Evolutionary conservation across 1,284 basidiomycete species (phyloP).

Genomic region (Polyporus tsugae): DNA sequence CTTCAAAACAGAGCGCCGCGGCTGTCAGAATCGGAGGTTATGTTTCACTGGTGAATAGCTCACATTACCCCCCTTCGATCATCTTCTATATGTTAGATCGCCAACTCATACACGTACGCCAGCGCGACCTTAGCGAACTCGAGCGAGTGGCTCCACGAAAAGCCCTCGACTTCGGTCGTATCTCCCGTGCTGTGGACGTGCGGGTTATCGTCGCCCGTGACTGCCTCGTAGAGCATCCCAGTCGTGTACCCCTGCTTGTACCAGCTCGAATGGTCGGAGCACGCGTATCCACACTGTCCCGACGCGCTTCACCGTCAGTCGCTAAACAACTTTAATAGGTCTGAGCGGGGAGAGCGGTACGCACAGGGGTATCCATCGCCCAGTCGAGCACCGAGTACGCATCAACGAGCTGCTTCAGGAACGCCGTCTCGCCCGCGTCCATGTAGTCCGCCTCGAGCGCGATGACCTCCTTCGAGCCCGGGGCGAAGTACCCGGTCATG

Average conservation of each 20-base stretch:
- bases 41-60: too few species aligned
- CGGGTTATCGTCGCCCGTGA: slow-evolving; percentile 54
- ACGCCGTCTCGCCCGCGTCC: slow-evolving; percentile 50
- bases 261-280: slow-evolving; percentile 57
- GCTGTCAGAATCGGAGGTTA: too few species aligned
- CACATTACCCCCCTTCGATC: not conserved
- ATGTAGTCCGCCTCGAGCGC: slow-evolving; percentile 74
- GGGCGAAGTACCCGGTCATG: slow-evolving; percentile 69
- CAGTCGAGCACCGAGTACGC: slow-evolving; percentile 49
- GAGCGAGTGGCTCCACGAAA: slow-evolving; percentile 60
- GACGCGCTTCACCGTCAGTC: slow-evolving; percentile 21
- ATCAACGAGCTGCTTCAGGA: slow-evolving; percentile 49
- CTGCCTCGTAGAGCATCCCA: slow-evolving; percentile 51
- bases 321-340: not conserved
- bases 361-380: slow-evolving; percentile 52
- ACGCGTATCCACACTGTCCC: slow-evolving; percentile 49
- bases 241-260: slow-evolving; percentile 54
- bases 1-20: too few species aligned
- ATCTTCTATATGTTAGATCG: slow-evolving; percentile 9
- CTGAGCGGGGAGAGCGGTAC: slow-evolving; percentile 24
- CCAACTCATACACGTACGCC: slow-evolving; percentile 56
- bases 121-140: slow-evolving; percentile 65
- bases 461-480: slow-evolving; percentile 65
- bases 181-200: slow-evolving; percentile 59
- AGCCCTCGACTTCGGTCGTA: slow-evolving; percentile 51